phyloP scores from a whole-genome alignment of 2,329 filamentous ascomycete species.

The Pseudomassariella vexata region DNA sequence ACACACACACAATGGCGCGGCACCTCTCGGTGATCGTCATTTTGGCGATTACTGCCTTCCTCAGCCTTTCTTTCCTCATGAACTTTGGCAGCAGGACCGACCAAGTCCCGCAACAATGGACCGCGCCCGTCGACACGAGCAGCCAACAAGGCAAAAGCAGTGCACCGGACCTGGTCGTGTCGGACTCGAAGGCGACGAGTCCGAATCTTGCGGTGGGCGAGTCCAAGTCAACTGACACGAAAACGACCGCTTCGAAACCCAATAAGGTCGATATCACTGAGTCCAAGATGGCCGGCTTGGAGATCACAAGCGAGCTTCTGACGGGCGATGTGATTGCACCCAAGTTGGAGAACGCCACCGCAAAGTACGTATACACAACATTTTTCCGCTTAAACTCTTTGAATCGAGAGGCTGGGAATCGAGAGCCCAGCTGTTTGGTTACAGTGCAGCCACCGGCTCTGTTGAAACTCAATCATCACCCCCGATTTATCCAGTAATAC shows the following conservation, averaged over 20 bases:
- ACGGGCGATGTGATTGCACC: slow-evolving; percentile 69
- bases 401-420: too few species aligned
- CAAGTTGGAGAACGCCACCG: slow-evolving; percentile 76
- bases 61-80: slow-evolving; percentile 54
- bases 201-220: neutral
- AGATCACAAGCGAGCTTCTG: slow-evolving; percentile 44
- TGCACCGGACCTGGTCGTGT: slow-evolving; percentile 20
- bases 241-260: slow-evolving; percentile 9
- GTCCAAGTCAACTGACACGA: slow-evolving; percentile 7
- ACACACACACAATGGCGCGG: slow-evolving; percentile 40
- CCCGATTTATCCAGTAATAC: too few species aligned
- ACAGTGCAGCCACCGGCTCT: too few species aligned
- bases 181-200: neutral
- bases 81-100: slow-evolving; percentile 33
- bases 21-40: slow-evolving; percentile 49
- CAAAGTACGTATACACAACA: slow-evolving; percentile 63
- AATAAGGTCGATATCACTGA: slow-evolving; percentile 11
- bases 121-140: slow-evolving; percentile 12
- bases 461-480: too few species aligned
- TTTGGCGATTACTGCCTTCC: slow-evolving; percentile 48
- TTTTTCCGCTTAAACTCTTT: too few species aligned
- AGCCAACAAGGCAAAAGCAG: too few species aligned
- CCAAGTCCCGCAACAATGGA: slow-evolving; percentile 13
- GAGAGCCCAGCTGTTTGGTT: too few species aligned
- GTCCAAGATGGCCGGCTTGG: slow-evolving; percentile 31